Evolutionary conservation across 2,329 filamentous ascomycete genomes (phyloP), one percentile per base, ranked within the genome.

Genomic region (Phialemoniopsis sp.): DNA sequence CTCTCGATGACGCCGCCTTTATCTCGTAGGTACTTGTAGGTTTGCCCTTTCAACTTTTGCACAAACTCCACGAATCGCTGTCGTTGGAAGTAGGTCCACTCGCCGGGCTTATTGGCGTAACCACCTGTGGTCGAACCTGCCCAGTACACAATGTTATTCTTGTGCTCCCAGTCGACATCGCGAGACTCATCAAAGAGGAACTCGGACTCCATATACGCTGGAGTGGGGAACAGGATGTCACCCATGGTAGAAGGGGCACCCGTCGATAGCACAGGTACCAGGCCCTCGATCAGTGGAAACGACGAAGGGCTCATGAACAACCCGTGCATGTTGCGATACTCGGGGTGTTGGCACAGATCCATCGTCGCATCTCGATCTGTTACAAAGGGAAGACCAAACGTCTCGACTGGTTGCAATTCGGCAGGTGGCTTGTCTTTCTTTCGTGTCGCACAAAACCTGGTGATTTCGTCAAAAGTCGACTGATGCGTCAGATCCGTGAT

Each of bases 101-200:
- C 39, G 10, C 21, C 21, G 21, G 21, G 21, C 21, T 26, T 26
- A 2, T 53, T 45, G 1, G 55, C 58, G 30, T 58, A 67, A 0
- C 66, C 73, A 3, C 76, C 77, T 0, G 76, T 78, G 0, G 65
- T 76, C 0, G 70, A 75, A 0, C 77, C 77, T 0, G 69, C 66
- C 78, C 77, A 81, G 51, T 80, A 80, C 0, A 80, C 49, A 3
- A 65, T 67, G 29, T 71, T 67, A 2, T 46, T 46, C 47, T 81
- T 82, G 6, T 58, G 34, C 1, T 68, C 53, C 74, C 75, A 81
- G 0, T 56, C 49, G 0, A 65, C 30, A 41, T 78, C 76, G 3
- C 58, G 34, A 0, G 42, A 21, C 0, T 55, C 49, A 3, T 65
- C 51, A 46, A 78, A 78, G 5, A 48, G 43, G 21, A 70, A 66